Evolutionary conservation across 164 flowering plant species (phyloP).

Genomic region (Saururus chinensis): DNA sequence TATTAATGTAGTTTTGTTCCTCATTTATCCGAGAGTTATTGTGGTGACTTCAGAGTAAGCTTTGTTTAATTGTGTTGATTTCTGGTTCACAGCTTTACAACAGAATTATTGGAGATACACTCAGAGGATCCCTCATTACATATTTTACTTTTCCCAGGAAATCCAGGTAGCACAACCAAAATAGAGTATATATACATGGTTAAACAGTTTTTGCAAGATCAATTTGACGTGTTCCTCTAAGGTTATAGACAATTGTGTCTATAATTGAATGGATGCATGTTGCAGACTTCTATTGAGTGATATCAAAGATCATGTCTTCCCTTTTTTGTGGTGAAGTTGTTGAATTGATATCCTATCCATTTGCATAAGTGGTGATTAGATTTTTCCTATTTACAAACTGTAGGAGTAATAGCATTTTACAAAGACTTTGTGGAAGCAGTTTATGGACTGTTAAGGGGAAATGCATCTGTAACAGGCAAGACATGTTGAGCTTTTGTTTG

Average conservation of each 20-base stretch:
- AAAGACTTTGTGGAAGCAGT: background rate
- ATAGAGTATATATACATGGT: background rate
- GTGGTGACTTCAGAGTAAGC: background rate
- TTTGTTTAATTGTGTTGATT: too few species aligned
- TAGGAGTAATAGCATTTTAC: background rate
- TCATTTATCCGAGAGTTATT: background rate
- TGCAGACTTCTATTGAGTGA: too few species aligned
- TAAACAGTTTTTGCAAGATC: background rate
- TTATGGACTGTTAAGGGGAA: background rate
- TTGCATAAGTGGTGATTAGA: background rate
- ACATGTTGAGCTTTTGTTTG: background rate
- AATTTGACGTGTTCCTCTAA: too few species aligned
- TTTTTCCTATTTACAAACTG: background rate
- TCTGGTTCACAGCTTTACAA: constrained; percentile 26
- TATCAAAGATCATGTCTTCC: too few species aligned
- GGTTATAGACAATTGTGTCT: background rate
- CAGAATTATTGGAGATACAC: constrained; percentile 68
- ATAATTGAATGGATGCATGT: background rate
- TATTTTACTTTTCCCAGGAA: constrained; percentile 76
- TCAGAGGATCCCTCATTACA: constrained; percentile 49
- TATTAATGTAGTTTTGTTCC: background rate
- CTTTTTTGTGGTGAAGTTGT: background rate
- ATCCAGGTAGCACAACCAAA: constrained; percentile 48
- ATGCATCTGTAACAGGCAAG: constrained; percentile 65
- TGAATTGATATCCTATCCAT: background rate